A percentile compares a stretch with the other conserved stretches of the same genome.
Conservation (phyloP, 768 basidiomycete species). For the Lactifluus volemus region DNA sequence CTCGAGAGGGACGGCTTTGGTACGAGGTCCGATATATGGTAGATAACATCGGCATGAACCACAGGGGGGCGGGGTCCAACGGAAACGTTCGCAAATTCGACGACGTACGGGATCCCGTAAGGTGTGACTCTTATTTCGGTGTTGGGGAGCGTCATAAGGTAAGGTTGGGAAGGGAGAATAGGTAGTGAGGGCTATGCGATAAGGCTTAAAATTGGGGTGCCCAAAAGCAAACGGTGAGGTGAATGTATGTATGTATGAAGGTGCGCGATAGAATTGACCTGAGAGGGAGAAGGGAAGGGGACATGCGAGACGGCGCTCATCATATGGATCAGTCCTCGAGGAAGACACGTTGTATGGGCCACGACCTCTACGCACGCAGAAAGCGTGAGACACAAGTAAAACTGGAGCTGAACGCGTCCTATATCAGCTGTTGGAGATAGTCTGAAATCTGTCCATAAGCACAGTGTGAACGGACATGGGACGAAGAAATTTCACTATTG, state of each 20-base stretch:
- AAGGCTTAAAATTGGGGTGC: constrained; percentile 13
- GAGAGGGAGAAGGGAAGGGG: not conserved
- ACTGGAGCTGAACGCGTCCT: not conserved
- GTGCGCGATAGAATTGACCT: constrained; percentile 2
- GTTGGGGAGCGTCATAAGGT: constrained; percentile 20
- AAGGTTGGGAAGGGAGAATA: not conserved
- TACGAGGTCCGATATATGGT: not conserved
- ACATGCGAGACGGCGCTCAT: not conserved
- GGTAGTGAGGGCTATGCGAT: not conserved
- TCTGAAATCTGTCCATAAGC: not conserved
- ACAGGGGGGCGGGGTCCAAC: constrained; percentile 22
- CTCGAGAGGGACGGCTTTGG: constrained; percentile 4
- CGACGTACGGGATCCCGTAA: constrained; percentile 29
- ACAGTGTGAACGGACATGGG: not conserved
- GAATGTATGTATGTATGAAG: constrained; percentile 1
- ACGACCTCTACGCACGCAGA: not conserved
- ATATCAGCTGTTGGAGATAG: not conserved
- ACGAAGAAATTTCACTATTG: not conserved
- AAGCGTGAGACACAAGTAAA: not conserved
- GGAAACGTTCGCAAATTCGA: constrained; percentile 29
- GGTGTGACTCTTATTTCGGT: constrained; percentile 27
- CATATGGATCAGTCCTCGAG: constrained; percentile 13
- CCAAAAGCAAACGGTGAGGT: not conserved
- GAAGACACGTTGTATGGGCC: constrained; percentile 12
- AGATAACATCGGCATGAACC: not conserved